Conservation (phyloP, 1,139 yeast genomes). For the Wickerhamiella pararugosa region DNA sequence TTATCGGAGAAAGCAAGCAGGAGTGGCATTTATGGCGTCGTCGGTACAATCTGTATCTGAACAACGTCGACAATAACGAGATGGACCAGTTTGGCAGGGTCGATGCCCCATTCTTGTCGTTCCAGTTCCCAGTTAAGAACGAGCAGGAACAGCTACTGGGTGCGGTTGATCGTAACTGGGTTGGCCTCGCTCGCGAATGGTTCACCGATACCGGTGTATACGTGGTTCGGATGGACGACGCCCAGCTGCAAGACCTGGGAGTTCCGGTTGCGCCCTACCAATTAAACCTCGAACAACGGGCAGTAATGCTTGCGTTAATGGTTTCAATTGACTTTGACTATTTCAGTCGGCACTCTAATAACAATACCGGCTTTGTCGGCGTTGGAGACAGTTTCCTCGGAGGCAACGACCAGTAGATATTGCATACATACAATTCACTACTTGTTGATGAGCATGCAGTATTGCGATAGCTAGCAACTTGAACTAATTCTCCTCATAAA, state of each 20-base stretch:
- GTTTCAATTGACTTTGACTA: constrained; percentile 90
- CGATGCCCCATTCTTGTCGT: constrained; percentile 76
- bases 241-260: constrained; percentile 30
- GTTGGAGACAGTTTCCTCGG: too few relatives aligned
- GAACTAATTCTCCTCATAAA: too few relatives aligned
- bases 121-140: constrained; percentile 66
- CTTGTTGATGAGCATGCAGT: too few relatives aligned
- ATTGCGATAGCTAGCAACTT: too few relatives aligned
- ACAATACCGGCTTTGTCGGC: constrained; percentile 1
- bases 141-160: constrained; percentile 47
- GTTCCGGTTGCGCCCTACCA: constrained; percentile 20
- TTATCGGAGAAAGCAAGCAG: constrained; percentile 75
- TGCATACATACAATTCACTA: too few relatives aligned
- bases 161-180: constrained; percentile 85
- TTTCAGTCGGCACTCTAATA: constrained; percentile 64
- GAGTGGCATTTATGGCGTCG: constrained; percentile 94
- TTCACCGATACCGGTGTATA: constrained; percentile 93
- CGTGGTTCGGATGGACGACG: constrained; percentile 68
- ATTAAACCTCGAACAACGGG: constrained; percentile 65
- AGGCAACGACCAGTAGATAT: too few relatives aligned
- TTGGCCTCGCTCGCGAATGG: constrained; percentile 80
- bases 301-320: constrained; percentile 73
- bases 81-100: constrained; percentile 68
- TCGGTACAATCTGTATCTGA: constrained; percentile 53
- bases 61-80: constrained; percentile 21